Percentiles rank a stretch among this genome's conserved stretches.
These are phyloP conservation scores for Capsicum chinense DNA, from an alignment of 257 asterid genomes.

Conservation along the genomic window DNA sequence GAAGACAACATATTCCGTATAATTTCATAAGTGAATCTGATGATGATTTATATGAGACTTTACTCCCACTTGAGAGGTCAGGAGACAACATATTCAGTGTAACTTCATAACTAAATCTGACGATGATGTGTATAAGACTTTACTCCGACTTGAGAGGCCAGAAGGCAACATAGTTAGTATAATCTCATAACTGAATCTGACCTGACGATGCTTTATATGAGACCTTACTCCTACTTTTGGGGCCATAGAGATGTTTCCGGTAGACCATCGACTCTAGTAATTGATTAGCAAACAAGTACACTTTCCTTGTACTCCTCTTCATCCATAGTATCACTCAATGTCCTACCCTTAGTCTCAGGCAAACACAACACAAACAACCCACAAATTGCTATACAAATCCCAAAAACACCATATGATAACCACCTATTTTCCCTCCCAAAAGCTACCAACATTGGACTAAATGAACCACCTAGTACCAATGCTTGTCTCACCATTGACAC, in stretches of 20 bases:
- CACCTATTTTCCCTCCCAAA: slow-evolving; percentile 30
- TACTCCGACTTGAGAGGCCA: too few relatives aligned
- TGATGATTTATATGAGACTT: too few relatives aligned
- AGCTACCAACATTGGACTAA: slow-evolving; percentile 41
- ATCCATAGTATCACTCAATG: slow-evolving; percentile 36
- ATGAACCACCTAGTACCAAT: slow-evolving; percentile 35
- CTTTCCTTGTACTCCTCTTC: slow-evolving; percentile 35
- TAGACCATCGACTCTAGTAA: background rate
- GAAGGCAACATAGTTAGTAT: too few relatives aligned
- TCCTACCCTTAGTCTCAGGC: slow-evolving; percentile 42
- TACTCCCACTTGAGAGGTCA: too few relatives aligned
- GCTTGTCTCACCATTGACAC: slow-evolving; percentile 43
- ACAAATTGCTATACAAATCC: slow-evolving; percentile 25
- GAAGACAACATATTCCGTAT: too few relatives aligned
- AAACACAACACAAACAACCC: slow-evolving; percentile 38
- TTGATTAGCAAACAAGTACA: background rate
- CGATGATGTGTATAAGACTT: too few relatives aligned
- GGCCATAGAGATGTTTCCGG: background rate
- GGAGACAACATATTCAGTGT: too few relatives aligned
- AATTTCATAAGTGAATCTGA: too few relatives aligned
- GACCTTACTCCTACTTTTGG: background rate
- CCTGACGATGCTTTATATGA: too few relatives aligned
- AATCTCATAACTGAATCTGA: too few relatives aligned
- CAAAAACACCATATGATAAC: slow-evolving; percentile 38
- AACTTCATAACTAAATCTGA: too few relatives aligned